Conservation (phyloP, 169 alveolate genomes). For the Plasmodium relictum region DNA sequence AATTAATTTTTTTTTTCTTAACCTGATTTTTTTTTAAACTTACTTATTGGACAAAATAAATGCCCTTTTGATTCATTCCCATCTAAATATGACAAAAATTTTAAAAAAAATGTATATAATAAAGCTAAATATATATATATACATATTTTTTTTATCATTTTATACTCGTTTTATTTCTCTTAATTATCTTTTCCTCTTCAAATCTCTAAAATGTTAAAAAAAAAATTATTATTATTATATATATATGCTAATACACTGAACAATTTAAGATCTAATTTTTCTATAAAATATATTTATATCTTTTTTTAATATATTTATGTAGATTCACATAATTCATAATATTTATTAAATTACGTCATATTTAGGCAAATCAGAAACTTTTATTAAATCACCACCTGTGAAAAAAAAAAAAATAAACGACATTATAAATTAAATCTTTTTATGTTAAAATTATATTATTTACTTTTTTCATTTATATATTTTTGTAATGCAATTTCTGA, state of each 20-base stretch:
- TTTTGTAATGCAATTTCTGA: slow-evolving; percentile 61
- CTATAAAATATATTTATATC: not conserved
- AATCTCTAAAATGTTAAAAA: slow-evolving; percentile 3
- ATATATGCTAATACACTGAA: no score
- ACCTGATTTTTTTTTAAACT: not conserved
- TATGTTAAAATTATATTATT: not conserved
- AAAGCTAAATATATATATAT: not conserved
- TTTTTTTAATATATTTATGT: not conserved
- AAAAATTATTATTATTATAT: not conserved
- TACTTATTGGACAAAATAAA: slow-evolving; percentile 12
- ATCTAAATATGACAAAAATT: not conserved
- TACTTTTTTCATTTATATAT: slow-evolving; percentile 62
- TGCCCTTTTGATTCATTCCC: not conserved
- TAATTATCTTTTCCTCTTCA: not conserved
- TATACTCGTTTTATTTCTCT: slow-evolving; percentile 14
- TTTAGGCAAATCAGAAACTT: slow-evolving; percentile 11
- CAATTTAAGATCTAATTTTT: no score
- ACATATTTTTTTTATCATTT: slow-evolving; percentile 3
- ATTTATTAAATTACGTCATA: slow-evolving; percentile 15
- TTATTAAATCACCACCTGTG: slow-evolving; percentile 28
- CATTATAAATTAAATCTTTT: not conserved
- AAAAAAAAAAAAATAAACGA: not conserved
- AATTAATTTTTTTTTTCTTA: not conserved
- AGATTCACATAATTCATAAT: not conserved
- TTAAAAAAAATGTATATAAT: not conserved